Conservation (phyloP, 305 asterid genomes). For the Solanum aculeatissimum region DNA sequence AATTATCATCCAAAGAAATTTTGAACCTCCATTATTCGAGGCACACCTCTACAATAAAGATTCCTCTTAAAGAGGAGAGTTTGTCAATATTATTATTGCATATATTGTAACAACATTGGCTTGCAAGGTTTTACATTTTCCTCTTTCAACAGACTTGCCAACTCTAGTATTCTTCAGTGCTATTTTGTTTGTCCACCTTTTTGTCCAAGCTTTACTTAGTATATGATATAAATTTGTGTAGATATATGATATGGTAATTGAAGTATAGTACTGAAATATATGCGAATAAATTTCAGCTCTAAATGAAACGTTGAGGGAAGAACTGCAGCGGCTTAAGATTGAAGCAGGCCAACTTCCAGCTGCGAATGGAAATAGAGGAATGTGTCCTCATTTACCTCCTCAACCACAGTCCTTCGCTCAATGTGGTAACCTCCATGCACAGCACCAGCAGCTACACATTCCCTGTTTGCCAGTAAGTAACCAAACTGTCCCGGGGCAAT, state of each 20-base stretch:
- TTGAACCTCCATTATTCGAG: neutral
- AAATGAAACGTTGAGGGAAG: slow-evolving; percentile 73
- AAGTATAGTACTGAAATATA: neutral
- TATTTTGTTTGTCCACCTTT: neutral
- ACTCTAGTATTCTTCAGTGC: neutral
- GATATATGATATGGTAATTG: neutral
- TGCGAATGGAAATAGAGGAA: slow-evolving; percentile 34
- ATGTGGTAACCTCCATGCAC: slow-evolving; percentile 30
- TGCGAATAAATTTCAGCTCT: slow-evolving; percentile 29
- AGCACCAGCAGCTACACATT: slow-evolving; percentile 27
- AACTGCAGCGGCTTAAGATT: slow-evolving; percentile 77
- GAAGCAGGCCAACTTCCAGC: slow-evolving; percentile 49
- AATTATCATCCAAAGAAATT: neutral
- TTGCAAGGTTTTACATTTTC: neutral
- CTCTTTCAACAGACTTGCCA: neutral
- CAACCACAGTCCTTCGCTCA: slow-evolving; percentile 24
- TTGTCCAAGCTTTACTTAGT: neutral
- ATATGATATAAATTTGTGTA: neutral
- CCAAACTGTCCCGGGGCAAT: slow-evolving; percentile 21
- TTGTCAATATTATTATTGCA: neutral
- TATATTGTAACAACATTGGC: neutral
- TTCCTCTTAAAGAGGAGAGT: neutral
- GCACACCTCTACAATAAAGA: neutral
- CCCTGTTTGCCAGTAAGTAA: slow-evolving; percentile 21
- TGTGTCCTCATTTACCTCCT: slow-evolving; percentile 28